Conservation (phyloP, 2,329 filamentous ascomycete genomes). For the Colletotrichum brevisporum region DNA sequence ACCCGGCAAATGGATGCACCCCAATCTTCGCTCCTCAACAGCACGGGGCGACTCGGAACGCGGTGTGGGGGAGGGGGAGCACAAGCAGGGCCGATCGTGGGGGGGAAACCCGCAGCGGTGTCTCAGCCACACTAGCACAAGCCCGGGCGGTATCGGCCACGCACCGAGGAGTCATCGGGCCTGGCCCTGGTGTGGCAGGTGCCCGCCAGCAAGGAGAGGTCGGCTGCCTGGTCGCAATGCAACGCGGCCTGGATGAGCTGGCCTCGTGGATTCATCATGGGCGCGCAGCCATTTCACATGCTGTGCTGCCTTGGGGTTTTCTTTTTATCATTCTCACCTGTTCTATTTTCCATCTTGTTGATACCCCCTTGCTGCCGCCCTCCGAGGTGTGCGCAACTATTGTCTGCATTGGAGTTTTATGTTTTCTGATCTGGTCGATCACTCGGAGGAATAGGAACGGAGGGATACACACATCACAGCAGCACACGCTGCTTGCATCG, state of each 20-base stretch:
- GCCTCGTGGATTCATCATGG: constrained; percentile 34
- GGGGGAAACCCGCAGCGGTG: constrained; percentile 24
- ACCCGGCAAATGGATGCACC: constrained; percentile 11
- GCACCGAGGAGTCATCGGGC: constrained; percentile 31
- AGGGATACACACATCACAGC: background rate
- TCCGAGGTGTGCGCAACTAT: constrained; percentile 21
- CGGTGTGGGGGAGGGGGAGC: constrained; percentile 29
- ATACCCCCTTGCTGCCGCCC: constrained; percentile 35
- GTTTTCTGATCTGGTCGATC: constrained; percentile 12
- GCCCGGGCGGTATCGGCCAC: constrained; percentile 36
- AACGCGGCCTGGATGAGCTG: constrained; percentile 9
- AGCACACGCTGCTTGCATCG: constrained; percentile 16
- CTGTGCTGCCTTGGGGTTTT: constrained; percentile 7
- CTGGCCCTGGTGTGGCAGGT: constrained; percentile 35
- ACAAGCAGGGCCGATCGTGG: constrained; percentile 36
- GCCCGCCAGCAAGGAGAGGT: constrained; percentile 21
- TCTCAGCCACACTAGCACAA: constrained; percentile 39
- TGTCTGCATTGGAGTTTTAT: constrained; percentile 35
- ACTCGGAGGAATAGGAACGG: constrained; percentile 11
- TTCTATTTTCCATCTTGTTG: constrained; percentile 28
- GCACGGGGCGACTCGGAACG: constrained; percentile 23
- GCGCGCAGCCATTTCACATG: constrained; percentile 34
- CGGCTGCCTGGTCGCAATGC: constrained; percentile 26
- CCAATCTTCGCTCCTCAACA: constrained; percentile 4
- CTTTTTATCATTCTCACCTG: background rate